Base-by-base conservation (phyloP, 768 basidiomycete species). In the Porphyrellus cyaneotinctus region DNA sequence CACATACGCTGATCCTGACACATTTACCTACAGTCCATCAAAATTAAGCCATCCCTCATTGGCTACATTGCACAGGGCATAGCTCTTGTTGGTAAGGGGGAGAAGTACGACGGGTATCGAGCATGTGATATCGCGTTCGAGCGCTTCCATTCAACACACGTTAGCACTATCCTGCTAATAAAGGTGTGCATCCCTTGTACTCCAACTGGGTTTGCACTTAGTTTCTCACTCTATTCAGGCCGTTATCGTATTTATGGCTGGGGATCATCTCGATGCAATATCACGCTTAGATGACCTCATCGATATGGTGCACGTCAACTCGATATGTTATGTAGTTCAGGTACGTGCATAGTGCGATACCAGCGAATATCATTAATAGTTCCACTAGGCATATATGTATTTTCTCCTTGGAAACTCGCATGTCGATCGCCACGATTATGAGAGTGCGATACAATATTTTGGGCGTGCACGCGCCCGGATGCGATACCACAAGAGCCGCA, bases 361-460 rank as follows among this genome's bases (percentile, higher is more conserved):
- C 2, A 30, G 6, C 18, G 24, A 14, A 43, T 17, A 18, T 38
- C 43, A 5, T 33, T 52, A 10, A 56, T 13, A n/a, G 18, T 15
- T 15, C 13, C 10, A n/a, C 1, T 9, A 58, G 51, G 50, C 54
- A 11, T 49, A 56, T 9, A 58, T 58, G 51, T 15, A 43, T 28
- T 24, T 49, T 31, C 24, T 33, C 13, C 41, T 42, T 22, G 58
- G 58, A n/a, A 47, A 36, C 18, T 51, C 32, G 20, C 30, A 43
- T 10, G 26, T 47, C 30, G 41, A 47, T 15, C 37, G 13, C 6
- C 6, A 10, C 6, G 44, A 58, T 28, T 47, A 53, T n/a, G 47
- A 47, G 11, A 9, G 17, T 32, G 57, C 49, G 3, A 33, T 58
- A 42, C 28, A 46, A 18, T 47, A 17, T 11, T 41, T 58, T 1